Evolutionary conservation across 305 asterid genomes (phyloP), one percentile per base, ranked within the genome.

Genomic region (Coffea humblotiana): DNA sequence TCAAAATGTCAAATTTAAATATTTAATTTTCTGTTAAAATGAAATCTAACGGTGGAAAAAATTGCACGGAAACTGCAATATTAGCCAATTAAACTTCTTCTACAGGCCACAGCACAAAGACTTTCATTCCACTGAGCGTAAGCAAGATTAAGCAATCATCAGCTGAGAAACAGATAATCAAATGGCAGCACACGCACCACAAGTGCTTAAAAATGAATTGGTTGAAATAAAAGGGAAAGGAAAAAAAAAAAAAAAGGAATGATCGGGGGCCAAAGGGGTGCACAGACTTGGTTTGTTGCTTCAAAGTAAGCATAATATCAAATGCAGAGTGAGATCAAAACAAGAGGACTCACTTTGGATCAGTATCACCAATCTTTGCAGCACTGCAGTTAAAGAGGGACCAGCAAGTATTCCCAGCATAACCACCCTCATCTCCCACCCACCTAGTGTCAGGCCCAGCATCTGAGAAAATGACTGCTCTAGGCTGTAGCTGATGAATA

Each of bases 401-500:
- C 98, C 99, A 96, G 84, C 96, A 96, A 81, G 99, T 94, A 27
- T 84, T 83, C 63, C 92, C 92, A 56, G 97, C 94, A 84, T 83
- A 83, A 65, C 97, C 99, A 70, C 81, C 87, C 79, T 96, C 99
- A 63, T 94, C 90, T 40, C 99, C 99, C 16, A 96, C 89, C 99
- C 98, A 96, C 89, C 99, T 89, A 18, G 88, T 83, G 79, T 96
- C 98, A 0, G 98, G 99, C 78, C 98, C 98, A 64, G 89, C 93
- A 87, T 92, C 99, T 0, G 97, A 90, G 79, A 96, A 96, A 77
- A 96, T 92, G 85, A 91, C 88, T 4, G 96, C 89, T 78, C 84
- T 72, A 0, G 99, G 95, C 84, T 94, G 99, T 79, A 81, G 95
- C 84, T 95, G 98, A 90, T 90, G 98, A 87, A 93, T 87, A 25